phyloP scores from a whole-genome alignment of 768 basidiomycete species.

The Clitopilus passeckerianus region DNA sequence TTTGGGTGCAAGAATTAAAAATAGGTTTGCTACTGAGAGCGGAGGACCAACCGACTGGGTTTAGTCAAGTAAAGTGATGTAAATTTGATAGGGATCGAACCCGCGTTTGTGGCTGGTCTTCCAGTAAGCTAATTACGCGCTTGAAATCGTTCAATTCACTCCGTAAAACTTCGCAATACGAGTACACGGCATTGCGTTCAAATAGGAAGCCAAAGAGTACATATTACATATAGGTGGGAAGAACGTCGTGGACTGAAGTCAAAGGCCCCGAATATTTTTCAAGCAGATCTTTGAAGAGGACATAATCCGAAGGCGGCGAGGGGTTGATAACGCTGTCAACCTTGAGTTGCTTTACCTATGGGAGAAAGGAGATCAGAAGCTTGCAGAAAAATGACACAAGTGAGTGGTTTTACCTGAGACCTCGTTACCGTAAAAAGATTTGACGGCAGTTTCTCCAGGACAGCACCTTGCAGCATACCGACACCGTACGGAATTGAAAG shows the following conservation, averaged over 20 bases:
- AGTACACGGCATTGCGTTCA: not conserved
- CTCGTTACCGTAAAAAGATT: conserved; percentile 68
- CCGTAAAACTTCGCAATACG: not conserved
- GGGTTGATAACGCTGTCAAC: conserved; percentile 49
- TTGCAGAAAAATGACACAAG: not conserved
- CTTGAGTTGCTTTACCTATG: conserved; percentile 60
- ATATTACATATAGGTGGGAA: conserved; percentile 46
- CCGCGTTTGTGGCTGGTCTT: not conserved
- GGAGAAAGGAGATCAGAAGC: not conserved
- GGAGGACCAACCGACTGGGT: not conserved
- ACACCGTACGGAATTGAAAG: conserved; percentile 59
- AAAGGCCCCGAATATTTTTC: conserved; percentile 32
- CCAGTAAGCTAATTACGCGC: not conserved
- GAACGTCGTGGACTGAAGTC: conserved; percentile 43
- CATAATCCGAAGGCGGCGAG: conserved; percentile 18
- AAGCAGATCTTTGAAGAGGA: conserved; percentile 34
- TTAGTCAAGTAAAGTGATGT: not conserved
- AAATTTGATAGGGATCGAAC: not conserved
- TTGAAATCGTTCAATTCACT: not conserved
- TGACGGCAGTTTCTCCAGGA: conserved; percentile 59
- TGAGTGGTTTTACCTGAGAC: conserved; percentile 44
- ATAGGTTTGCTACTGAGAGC: not conserved
- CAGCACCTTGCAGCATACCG: conserved; percentile 58
- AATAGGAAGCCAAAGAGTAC: not conserved
- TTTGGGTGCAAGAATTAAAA: not conserved